These are phyloP conservation scores for Mycena vulgaris DNA, from an alignment of 768 basidiomycete genomes.

Conservation along the genomic window DNA sequence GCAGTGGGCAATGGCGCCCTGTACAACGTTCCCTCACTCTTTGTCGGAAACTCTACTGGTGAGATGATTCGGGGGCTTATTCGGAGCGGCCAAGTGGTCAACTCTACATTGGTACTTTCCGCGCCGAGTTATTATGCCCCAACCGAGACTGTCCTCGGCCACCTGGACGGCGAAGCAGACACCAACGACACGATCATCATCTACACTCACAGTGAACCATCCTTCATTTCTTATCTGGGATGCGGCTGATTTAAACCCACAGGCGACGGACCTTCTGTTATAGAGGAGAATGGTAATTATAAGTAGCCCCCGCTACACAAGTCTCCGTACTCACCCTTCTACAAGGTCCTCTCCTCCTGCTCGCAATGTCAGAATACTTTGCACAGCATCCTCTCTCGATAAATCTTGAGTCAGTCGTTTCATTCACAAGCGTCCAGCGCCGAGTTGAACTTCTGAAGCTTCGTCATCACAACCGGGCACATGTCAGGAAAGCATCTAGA, in stretches of 20 bases:
- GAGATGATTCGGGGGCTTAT: slow-evolving; percentile 44
- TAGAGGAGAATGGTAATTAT: slow-evolving; percentile 48
- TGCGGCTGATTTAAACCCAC: not conserved
- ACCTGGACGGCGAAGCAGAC: slow-evolving; percentile 41
- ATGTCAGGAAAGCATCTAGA: slow-evolving; percentile 48
- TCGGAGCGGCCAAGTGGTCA: slow-evolving; percentile 35
- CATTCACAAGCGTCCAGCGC: no score
- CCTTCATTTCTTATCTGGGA: not conserved
- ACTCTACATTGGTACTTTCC: slow-evolving; percentile 46
- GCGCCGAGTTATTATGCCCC: slow-evolving; percentile 44
- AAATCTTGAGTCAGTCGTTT: slow-evolving; percentile 46
- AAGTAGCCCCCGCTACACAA: not conserved
- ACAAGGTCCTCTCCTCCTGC: slow-evolving; percentile 46
- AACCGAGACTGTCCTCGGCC: slow-evolving; percentile 46
- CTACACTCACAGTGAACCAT: slow-evolving; percentile 47
- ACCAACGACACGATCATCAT: slow-evolving; percentile 44
- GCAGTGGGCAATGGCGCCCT: slow-evolving; percentile 38
- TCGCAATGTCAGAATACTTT: slow-evolving; percentile 49
- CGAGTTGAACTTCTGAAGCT: slow-evolving; percentile 26
- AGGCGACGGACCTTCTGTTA: slow-evolving; percentile 51
- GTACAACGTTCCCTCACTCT: slow-evolving; percentile 47
- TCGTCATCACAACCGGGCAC: slow-evolving; percentile 51
- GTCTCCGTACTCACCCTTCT: not conserved
- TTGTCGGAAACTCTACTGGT: slow-evolving; percentile 50
- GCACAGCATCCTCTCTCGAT: slow-evolving; percentile 42